Conservation (phyloP, 2,329 filamentous ascomycete species). For the Talaromyces funiculosus region DNA sequence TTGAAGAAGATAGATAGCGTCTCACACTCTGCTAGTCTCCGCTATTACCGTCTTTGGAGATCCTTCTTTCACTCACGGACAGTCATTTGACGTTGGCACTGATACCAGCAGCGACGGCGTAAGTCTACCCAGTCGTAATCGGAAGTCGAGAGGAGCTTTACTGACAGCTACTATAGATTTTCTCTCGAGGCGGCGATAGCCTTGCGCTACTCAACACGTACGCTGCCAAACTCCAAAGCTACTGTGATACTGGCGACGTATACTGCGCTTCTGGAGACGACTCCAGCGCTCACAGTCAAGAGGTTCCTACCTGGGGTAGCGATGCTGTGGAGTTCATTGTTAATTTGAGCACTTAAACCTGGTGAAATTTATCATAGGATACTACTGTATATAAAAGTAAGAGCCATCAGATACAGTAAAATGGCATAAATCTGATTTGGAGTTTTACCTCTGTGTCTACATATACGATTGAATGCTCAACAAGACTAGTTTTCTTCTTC, state of each 20-base stretch:
- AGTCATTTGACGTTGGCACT: slow-evolving; percentile 1
- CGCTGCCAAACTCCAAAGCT: neutral
- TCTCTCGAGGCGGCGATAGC: neutral
- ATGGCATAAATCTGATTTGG: neutral
- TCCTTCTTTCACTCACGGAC: neutral
- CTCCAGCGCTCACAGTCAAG: neutral
- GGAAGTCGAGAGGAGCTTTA: neutral
- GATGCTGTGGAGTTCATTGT: neutral
- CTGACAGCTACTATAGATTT: neutral
- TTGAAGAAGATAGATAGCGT: neutral
- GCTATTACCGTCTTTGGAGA: slow-evolving; percentile 3
- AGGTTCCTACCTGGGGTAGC: neutral
- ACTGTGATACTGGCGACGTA: slow-evolving; percentile 1
- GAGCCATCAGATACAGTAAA: neutral
- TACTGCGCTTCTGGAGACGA: slow-evolving; percentile 1
- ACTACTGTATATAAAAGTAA: neutral
- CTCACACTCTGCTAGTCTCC: neutral
- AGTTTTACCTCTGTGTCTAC: neutral
- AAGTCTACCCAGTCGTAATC: neutral
- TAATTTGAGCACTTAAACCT: neutral
- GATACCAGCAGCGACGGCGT: neutral
- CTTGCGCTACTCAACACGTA: neutral
- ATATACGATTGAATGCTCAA: neutral
- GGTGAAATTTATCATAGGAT: neutral
- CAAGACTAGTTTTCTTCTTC: neutral